Conservation (phyloP, 164 flowering plant genomes). For the Stephania yunnanensis region DNA sequence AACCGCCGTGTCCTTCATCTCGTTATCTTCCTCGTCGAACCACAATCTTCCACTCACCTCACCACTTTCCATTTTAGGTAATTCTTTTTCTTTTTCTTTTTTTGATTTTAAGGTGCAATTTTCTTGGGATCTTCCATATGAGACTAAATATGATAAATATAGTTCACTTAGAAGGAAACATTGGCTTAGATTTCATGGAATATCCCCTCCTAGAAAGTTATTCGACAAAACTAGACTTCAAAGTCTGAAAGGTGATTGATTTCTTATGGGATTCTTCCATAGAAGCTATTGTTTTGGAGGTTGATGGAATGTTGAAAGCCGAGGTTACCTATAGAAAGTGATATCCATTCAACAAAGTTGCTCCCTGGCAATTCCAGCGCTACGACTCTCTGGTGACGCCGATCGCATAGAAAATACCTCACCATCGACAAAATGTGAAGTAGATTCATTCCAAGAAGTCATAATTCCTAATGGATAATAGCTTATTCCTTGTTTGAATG, state of each 20-base stretch:
- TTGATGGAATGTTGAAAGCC: conserved; percentile 17
- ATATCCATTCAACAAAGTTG: conserved; percentile 18
- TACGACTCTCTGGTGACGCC: conserved; percentile 16
- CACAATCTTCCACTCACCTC: no score
- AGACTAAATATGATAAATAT: conserved; percentile 4
- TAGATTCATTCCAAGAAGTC: conserved; percentile 33
- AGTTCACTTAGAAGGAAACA: conserved; percentile 17
- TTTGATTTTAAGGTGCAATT: no score
- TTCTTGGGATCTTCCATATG: conserved; percentile 18
- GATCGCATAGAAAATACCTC: conserved; percentile 31
- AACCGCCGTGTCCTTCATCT: no score
- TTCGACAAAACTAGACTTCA: conserved; percentile 9
- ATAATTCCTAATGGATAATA: conserved; percentile 18
- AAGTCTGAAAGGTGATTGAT: conserved; percentile 18
- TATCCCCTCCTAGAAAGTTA: conserved; percentile 17
- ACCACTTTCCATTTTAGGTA: no score
- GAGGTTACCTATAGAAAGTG: conserved; percentile 29
- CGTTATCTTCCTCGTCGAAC: no score
- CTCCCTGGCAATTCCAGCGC: conserved; percentile 11
- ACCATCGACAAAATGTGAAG: conserved; percentile 27
- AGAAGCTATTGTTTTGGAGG: conserved; percentile 23
- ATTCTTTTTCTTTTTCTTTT: no score
- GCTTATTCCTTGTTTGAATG: conserved; percentile 5
- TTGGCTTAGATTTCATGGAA: conserved; percentile 27
- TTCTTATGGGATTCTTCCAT: conserved; percentile 28